Conservation (phyloP, 2,329 filamentous ascomycete species). For the Penicillium palitans region DNA sequence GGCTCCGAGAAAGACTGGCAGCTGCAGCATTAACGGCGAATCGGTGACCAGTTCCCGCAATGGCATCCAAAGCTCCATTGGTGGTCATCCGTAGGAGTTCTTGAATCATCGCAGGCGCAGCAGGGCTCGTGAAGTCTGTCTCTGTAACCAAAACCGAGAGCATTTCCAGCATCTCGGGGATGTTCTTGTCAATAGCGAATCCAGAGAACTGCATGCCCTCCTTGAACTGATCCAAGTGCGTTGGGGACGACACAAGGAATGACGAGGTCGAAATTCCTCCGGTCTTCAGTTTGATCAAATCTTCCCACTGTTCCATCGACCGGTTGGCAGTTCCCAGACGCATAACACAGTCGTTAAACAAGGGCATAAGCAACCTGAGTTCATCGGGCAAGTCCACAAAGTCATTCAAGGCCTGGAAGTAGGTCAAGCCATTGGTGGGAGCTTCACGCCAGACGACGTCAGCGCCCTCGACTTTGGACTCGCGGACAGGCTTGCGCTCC, state of each 20-base stretch:
- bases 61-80: slow-evolving; percentile 86
- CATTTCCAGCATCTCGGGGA: slow-evolving; percentile 87
- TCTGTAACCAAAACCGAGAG: slow-evolving; percentile 77
- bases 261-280: slow-evolving; percentile 85
- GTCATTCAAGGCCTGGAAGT: slow-evolving; percentile 85
- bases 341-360: slow-evolving; percentile 93
- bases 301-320: slow-evolving; percentile 92
- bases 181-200: slow-evolving; percentile 84
- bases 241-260: slow-evolving; percentile 76
- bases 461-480: slow-evolving; percentile 59
- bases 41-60: slow-evolving; percentile 85
- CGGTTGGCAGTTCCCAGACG: slow-evolving; percentile 83
- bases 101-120: slow-evolving; percentile 77
- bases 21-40: slow-evolving; percentile 84
- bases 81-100: slow-evolving; percentile 84
- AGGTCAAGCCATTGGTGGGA: slow-evolving; percentile 92
- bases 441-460: slow-evolving; percentile 88
- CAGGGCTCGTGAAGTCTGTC: slow-evolving; percentile 83
- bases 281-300: slow-evolving; percentile 93
- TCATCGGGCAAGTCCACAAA: slow-evolving; percentile 80
- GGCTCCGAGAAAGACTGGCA: slow-evolving; percentile 70
- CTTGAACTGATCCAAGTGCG: slow-evolving; percentile 66
- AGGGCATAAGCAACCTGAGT: slow-evolving; percentile 76
- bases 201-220: slow-evolving; percentile 85
- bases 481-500: slow-evolving; percentile 67